phyloP scores from a whole-genome alignment of 805 yeast genomes.

The Kodamaea hsintzibuensis region DNA sequence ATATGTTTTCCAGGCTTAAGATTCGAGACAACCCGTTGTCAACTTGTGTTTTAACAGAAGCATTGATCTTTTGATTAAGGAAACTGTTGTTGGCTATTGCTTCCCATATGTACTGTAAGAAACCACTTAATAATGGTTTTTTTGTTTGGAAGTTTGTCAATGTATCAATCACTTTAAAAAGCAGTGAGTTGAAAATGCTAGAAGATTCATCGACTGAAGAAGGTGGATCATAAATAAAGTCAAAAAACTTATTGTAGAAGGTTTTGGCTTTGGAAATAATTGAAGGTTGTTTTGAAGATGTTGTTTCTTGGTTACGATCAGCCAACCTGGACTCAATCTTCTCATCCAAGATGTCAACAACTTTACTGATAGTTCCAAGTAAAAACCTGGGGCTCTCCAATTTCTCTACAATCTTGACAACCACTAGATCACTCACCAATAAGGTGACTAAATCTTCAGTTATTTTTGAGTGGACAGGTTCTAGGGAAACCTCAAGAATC shows the following conservation, averaged over 20 bases:
- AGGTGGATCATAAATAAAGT: neutral
- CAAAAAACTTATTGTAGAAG: neutral
- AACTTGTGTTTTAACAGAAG: constrained; percentile 9
- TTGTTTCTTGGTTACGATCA: neutral
- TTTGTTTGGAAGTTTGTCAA: constrained; percentile 17
- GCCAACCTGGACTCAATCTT: constrained; percentile 2
- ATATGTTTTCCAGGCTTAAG: constrained; percentile 10
- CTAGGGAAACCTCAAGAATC: constrained; percentile 20
- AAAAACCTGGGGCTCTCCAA: constrained; percentile 29
- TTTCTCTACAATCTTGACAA: constrained; percentile 23
- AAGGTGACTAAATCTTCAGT: constrained; percentile 21
- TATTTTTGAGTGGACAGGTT: constrained; percentile 25
- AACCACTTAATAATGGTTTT: constrained; percentile 18
- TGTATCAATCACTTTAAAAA: constrained; percentile 20
- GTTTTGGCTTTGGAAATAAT: neutral
- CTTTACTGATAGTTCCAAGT: constrained; percentile 15
- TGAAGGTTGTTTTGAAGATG: neutral
- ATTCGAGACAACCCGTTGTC: neutral
- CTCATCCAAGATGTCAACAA: constrained; percentile 8
- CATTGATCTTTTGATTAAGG: constrained; percentile 8
- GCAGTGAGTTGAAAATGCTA: constrained; percentile 16
- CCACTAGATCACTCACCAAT: constrained; percentile 32
- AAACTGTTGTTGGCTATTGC: neutral
- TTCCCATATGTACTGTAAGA: constrained; percentile 10
- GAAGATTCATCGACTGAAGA: neutral